Base-by-base conservation (phyloP, 345 rosid species). In the Dipteronia dyeriana region DNA sequence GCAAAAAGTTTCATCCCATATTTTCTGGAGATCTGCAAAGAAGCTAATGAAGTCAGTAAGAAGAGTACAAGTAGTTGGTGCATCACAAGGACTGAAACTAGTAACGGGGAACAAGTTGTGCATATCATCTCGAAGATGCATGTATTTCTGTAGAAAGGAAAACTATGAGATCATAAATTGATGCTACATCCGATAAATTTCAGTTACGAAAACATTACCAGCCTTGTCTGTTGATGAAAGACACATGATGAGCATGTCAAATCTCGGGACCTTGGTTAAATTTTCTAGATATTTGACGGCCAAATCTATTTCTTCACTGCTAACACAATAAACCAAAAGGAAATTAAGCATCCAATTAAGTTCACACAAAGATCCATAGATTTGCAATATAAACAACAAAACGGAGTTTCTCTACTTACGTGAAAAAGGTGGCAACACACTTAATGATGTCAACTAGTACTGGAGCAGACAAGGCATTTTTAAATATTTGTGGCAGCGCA, bases 191-290 rank as follows among this genome's bases (percentile, higher is more conserved):
- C 43, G 7, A 67, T 66, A 29, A 26, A 45, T 11, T 53, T 43
- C 39, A 76, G n/a, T 16, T n/a, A 31, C 10, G 20, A 29, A 54
- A 78, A 77, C 89, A 60, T 88, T 59, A 96, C 99, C 97, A 7
- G 89, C 86, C 82, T 85, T 91, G 71, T 93, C 94, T 1, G 85
- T 57, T 22, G 92, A 82, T 13, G 97, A 91, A 83, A 96, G 95
- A 80, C 91, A 92, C 95, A 88, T 78, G 74, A 90, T 75, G 79
- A 93, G 87, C 82, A 92, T 85, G 87, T 85, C 78, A 71, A 96
- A 96, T 88, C 99, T 95, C 61, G 98, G 96, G 81, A 96, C 97
- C 81, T 88, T 89, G 39, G 91, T 84, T 69, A 96, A 85, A 79
- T 86, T 86, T 64, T 91, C 92, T 17, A 96, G 74, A 82, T 91